These are phyloP conservation scores for Zelopaecilomyces penicillatus DNA, from an alignment of 2,329 filamentous ascomycete genomes.

Conservation along the genomic window DNA sequence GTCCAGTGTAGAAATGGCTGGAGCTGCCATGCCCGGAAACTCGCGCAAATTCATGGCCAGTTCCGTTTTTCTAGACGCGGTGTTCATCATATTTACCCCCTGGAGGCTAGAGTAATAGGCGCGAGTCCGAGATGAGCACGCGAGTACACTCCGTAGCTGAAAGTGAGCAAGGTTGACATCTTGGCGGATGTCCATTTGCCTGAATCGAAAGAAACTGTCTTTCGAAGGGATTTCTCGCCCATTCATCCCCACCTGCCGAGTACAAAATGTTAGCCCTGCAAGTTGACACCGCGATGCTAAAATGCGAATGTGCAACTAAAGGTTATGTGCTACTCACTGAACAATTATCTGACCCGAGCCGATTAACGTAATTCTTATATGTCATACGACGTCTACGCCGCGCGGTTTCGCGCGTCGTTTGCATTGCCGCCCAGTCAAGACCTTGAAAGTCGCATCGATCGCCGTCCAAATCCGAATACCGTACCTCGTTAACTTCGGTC, in stretches of 20 bases:
- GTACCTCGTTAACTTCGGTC: slow-evolving; percentile 15
- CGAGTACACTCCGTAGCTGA: slow-evolving; percentile 55
- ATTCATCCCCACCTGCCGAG: slow-evolving; percentile 10
- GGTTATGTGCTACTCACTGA: too few relatives aligned
- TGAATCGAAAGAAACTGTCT: slow-evolving; percentile 50
- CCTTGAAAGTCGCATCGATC: slow-evolving; percentile 52
- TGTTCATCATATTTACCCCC: slow-evolving; percentile 45
- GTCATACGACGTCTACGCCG: slow-evolving; percentile 37
- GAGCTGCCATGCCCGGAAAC: slow-evolving; percentile 24
- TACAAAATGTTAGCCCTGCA: too few relatives aligned
- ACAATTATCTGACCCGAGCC: slow-evolving; percentile 32
- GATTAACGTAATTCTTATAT: slow-evolving; percentile 52
- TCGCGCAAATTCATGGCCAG: slow-evolving; percentile 36
- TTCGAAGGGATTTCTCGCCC: slow-evolving; percentile 25
- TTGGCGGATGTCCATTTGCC: slow-evolving; percentile 45
- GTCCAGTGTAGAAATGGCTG: slow-evolving; percentile 41
- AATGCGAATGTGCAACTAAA: too few relatives aligned
- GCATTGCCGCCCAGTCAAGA: slow-evolving; percentile 47
- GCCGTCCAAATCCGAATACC: slow-evolving; percentile 42
- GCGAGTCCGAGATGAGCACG: slow-evolving; percentile 45
- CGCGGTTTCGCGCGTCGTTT: slow-evolving; percentile 41
- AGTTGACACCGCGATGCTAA: too few relatives aligned
- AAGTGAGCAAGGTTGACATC: slow-evolving; percentile 54
- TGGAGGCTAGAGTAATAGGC: slow-evolving; percentile 47
- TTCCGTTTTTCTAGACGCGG: slow-evolving; percentile 37